A percentile compares a stretch with the other conserved stretches of the same genome.
phyloP scores from a whole-genome alignment of 257 asterid genomes.

The Solanum piurae region DNA sequence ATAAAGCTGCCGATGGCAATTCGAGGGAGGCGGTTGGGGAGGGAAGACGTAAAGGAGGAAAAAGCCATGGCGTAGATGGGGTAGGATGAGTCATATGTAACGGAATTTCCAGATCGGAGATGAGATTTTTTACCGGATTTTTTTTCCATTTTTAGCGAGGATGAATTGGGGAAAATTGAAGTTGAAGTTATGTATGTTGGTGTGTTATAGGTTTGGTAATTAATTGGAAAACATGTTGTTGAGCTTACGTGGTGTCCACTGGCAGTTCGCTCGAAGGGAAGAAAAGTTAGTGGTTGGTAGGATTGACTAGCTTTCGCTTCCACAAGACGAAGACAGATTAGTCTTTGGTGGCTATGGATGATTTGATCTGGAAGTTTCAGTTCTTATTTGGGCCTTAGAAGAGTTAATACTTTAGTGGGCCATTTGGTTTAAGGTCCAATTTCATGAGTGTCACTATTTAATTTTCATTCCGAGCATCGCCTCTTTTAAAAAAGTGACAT shows the following conservation, averaged over 20 bases:
- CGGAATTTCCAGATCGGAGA: slow-evolving; percentile 32
- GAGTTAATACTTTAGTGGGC: neutral
- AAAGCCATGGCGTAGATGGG: slow-evolving; percentile 78
- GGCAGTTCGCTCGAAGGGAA: neutral
- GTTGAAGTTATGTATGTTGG: neutral
- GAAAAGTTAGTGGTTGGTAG: neutral
- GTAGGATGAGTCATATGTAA: slow-evolving; percentile 40
- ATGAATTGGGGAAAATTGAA: neutral
- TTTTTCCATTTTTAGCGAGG: slow-evolving; percentile 26
- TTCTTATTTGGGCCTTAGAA: neutral
- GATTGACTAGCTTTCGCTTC: neutral
- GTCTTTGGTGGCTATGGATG: neutral
- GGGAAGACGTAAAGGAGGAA: slow-evolving; percentile 21
- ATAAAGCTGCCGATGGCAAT: slow-evolving; percentile 74
- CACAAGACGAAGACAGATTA: neutral
- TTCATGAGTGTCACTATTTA: neutral
- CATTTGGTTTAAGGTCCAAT: neutral
- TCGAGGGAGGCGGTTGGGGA: slow-evolving; percentile 26
- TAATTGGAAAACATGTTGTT: neutral
- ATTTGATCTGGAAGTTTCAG: neutral
- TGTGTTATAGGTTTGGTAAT: neutral
- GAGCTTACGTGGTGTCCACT: neutral
- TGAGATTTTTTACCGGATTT: slow-evolving; percentile 36
- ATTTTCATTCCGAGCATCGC: neutral
- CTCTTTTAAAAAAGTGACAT: neutral